Percentiles rank a stretch among this genome's conserved stretches.
Conservation (phyloP, 306 rosid genomes). For the Geum urbanum region DNA sequence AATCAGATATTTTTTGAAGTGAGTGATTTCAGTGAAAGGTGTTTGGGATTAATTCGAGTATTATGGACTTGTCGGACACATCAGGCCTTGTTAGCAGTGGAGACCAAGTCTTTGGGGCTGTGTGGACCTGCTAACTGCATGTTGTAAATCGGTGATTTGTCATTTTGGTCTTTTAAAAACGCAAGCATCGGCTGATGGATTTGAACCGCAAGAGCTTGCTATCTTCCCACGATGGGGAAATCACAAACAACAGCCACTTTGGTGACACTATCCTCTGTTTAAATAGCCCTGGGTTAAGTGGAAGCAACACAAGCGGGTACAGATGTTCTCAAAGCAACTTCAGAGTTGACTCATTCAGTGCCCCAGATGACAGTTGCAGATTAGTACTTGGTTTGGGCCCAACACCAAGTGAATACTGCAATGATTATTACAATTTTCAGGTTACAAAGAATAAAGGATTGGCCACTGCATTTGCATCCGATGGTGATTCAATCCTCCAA, state of each 20-base stretch:
- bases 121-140: conserved; percentile 30
- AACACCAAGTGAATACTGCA: conserved; percentile 62
- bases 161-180: conserved; percentile 38
- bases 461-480: conserved; percentile 39
- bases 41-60: conserved; percentile 18
- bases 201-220: conserved; percentile 53
- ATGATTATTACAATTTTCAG: conserved; percentile 45
- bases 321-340: conserved; percentile 36
- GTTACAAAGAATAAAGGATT: conserved; percentile 46
- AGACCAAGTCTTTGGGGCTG: conserved; percentile 30
- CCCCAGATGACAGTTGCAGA: conserved; percentile 76
- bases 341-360: conserved; percentile 43
- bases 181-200: conserved; percentile 61
- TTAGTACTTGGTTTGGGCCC: conserved; percentile 97
- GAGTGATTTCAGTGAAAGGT: conserved; percentile 28
- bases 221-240: conserved; percentile 53
- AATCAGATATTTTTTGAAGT: conserved; percentile 52
- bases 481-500: conserved; percentile 74
- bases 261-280: conserved; percentile 75
- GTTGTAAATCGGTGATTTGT: conserved; percentile 39
- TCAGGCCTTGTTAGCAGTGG: conserved; percentile 95
- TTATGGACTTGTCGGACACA: conserved; percentile 86
- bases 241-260: conserved; percentile 42
- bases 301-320: conserved; percentile 40
- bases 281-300: conserved; percentile 61